Conservation (phyloP, 257 asterid species). For the Jacaranda mimosifolia region DNA sequence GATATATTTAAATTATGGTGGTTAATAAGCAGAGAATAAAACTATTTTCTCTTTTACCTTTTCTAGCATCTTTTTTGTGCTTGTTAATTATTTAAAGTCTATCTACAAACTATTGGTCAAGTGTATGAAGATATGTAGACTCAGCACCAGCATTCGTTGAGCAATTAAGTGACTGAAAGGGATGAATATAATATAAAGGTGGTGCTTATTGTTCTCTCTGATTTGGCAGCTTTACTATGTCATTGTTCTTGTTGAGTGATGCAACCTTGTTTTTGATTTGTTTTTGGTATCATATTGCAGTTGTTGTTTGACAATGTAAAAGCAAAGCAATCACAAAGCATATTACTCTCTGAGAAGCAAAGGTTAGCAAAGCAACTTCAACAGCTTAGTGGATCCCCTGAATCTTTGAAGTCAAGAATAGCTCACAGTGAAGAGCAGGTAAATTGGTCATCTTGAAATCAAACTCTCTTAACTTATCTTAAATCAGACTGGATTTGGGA, state of each 20-base stretch:
- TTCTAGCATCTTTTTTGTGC: conserved; percentile 29
- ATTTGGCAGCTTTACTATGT: not conserved
- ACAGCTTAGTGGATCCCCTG: conserved; percentile 64
- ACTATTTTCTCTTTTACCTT: conserved; percentile 29
- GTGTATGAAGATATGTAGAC: conserved; percentile 98
- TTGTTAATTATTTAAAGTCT: conserved; percentile 32
- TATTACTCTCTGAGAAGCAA: conserved; percentile 73
- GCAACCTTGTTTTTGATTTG: conserved; percentile 19
- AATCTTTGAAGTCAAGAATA: conserved; percentile 66
- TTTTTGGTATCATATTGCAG: conserved; percentile 56
- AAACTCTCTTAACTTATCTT: no score
- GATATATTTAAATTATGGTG: conserved; percentile 21
- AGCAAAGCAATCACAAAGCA: conserved; percentile 85
- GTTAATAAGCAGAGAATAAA: conserved; percentile 2
- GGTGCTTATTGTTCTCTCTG: conserved; percentile 9
- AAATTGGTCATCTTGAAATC: conserved; percentile 30
- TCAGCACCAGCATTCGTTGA: conserved; percentile 88
- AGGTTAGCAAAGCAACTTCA: conserved; percentile 68
- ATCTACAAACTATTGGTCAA: conserved; percentile 92
- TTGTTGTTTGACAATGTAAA: conserved; percentile 93
- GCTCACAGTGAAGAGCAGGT: conserved; percentile 89
- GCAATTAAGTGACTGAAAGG: conserved; percentile 84
- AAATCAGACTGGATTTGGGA: no score
- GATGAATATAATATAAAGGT: conserved; percentile 96
- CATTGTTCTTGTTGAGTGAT: no score